Base-by-base conservation (phyloP, 1,284 basidiomycete genomes). In the Boletus holoroseus region DNA sequence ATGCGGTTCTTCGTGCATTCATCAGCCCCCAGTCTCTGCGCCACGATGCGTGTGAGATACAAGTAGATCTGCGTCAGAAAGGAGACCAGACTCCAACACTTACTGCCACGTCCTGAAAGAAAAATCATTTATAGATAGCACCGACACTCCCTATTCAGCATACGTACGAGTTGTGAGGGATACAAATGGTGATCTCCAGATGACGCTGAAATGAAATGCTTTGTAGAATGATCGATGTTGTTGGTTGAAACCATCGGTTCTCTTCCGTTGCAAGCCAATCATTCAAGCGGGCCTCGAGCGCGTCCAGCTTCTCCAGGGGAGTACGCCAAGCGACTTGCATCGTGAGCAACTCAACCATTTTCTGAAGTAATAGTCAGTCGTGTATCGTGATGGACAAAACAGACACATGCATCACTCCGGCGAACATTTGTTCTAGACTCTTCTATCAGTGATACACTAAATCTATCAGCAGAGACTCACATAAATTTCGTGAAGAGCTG, bases 271-370 rank as follows among this genome's bases (percentile, higher is more conserved):
- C 71, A 6, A 89, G 73, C 87, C 86, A 89, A 40, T 79, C 74
- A 55, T 88, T 88, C 52, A 89, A 63, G 51, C 70, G 73, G 49
- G 75, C 72, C 62, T 86, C 82, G 9, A 89, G 74, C 30, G 73
- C 73, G 56, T 89, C 85, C 2, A 89, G 63, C 64, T 85, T 88
- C 50, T 76, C 76, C 20, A 85, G 64, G 1, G 86, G 82, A 2
- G 86, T 89, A 7, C 75, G 74, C 86, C 87, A 89, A 16, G 81
- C 77, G 28, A 89, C 73, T 62, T 88, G 83, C 72, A 89, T 76
- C 7, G 78, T 81, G 45, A 83, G 62, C 54, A 70, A 76, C 64
- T 88, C 85, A 13, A 74, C 79, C 57, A 80, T 85, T 75, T 86
- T 85, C 79, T 83, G 52, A 20, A 37, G 12, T 37, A 51, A 44